These are phyloP conservation scores for Lodderomyces oxycetoniae DNA, from an alignment of 1,139 yeast species.

Conservation along the genomic window DNA sequence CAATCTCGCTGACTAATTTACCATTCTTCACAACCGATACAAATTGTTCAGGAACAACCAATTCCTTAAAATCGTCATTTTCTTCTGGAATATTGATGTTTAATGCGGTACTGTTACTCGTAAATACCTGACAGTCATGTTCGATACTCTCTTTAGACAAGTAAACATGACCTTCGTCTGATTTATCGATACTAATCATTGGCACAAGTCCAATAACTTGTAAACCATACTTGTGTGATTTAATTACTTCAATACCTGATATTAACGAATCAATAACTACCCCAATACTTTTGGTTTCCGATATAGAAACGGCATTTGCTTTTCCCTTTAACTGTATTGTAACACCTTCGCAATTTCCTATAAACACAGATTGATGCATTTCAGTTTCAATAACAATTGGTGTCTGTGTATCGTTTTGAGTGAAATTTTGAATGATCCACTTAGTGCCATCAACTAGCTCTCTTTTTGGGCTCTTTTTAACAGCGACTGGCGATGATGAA, in stretches of 20 bases:
- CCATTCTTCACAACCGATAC: conserved; percentile 50
- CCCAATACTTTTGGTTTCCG: conserved; percentile 67
- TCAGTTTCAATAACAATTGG: conserved; percentile 69
- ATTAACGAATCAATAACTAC: conserved; percentile 80
- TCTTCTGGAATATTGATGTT: conserved; percentile 74
- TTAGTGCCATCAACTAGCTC: conserved; percentile 77
- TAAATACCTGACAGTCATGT: conserved; percentile 62
- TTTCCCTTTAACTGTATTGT: conserved; percentile 87
- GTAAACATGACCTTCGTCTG: conserved; percentile 81
- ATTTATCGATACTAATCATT: conserved; percentile 79
- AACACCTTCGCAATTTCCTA: conserved; percentile 71
- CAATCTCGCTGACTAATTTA: conserved; percentile 39
- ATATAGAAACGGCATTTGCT: conserved; percentile 80
- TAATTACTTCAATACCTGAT: conserved; percentile 84
- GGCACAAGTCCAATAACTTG: conserved; percentile 82
- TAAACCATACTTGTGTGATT: conserved; percentile 73
- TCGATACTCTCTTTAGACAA: conserved; percentile 65
- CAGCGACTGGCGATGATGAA: conserved; percentile 17
- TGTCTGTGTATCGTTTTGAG: conserved; percentile 38
- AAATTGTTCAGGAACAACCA: conserved; percentile 85
- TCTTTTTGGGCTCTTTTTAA: conserved; percentile 61
- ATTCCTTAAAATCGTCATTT: conserved; percentile 57
- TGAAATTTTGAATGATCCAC: conserved; percentile 84
- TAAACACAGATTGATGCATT: conserved; percentile 82
- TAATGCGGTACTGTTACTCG: conserved; percentile 79